These are phyloP conservation scores for Pyrenophora seminiperda DNA, from an alignment of 2,329 filamentous ascomycete species.

Conservation along the genomic window DNA sequence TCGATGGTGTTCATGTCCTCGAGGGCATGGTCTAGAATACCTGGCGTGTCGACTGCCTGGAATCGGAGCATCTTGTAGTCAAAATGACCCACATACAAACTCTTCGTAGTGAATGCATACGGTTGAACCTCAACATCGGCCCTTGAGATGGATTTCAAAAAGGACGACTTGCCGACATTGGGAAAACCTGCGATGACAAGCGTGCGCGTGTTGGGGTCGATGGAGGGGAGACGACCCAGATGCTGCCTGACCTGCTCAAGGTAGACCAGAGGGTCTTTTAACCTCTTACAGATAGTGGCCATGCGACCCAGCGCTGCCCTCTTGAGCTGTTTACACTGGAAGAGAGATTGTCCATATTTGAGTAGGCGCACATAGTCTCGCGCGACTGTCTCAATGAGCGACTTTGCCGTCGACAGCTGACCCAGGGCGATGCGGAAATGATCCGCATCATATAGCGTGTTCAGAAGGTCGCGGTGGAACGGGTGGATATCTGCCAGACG, in stretches of 20 bases:
- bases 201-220: constrained; percentile 96
- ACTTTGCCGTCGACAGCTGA: constrained; percentile 93
- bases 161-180: constrained; percentile 90
- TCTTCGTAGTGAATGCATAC: constrained; percentile 98
- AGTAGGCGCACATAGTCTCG: constrained; percentile 94
- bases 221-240: constrained; percentile 94
- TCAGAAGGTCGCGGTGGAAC: constrained; percentile 87
- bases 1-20: constrained; percentile 99
- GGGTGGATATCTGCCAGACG: constrained; percentile 93
- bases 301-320: constrained; percentile 93
- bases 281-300: constrained; percentile 92
- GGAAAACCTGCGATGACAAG: constrained; percentile 97
- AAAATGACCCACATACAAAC: constrained; percentile 95
- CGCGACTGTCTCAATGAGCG: constrained; percentile 93
- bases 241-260: constrained; percentile 97
- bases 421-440: constrained; percentile 91
- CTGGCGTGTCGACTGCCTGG: constrained; percentile 96
- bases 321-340: constrained; percentile 99
- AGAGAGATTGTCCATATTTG: constrained; percentile 89
- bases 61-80: constrained; percentile 93
- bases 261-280: constrained; percentile 94
- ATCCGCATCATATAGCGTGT: constrained; percentile 76
- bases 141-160: constrained; percentile 87
- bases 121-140: constrained; percentile 97
- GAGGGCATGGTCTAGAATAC: constrained; percentile 94